These are phyloP conservation scores for Lyophyllum decastes DNA, from an alignment of 768 basidiomycete genomes.

Conservation along the genomic window DNA sequence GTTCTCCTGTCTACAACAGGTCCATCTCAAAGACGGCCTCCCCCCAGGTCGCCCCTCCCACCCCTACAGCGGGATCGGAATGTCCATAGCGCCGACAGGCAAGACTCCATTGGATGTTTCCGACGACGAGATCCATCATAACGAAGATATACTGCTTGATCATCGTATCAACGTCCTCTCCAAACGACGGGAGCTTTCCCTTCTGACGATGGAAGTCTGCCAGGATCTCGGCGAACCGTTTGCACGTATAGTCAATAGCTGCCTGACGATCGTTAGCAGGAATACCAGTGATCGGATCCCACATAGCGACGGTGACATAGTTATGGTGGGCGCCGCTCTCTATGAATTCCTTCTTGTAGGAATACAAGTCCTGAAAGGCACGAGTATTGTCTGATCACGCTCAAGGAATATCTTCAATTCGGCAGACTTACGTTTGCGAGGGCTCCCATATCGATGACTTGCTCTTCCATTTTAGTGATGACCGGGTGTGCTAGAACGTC, in stretches of 20 bases:
- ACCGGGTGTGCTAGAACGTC: not conserved
- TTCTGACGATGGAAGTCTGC: not conserved
- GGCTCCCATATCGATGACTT: not conserved
- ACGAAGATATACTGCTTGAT: not conserved
- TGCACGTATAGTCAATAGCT: constrained; percentile 5
- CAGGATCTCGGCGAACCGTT: constrained; percentile 1
- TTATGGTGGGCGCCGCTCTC: constrained; percentile 13
- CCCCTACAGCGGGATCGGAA: not conserved
- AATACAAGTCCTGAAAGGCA: constrained; percentile 7
- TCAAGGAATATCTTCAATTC: not conserved
- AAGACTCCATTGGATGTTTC: constrained; percentile 11
- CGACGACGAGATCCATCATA: constrained; percentile 8
- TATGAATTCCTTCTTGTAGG: constrained; percentile 9
- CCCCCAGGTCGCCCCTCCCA: not conserved
- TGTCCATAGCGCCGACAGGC: constrained; percentile 4
- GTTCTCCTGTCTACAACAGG: not conserved
- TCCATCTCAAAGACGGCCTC: constrained; percentile 9
- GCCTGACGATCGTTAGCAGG: constrained; percentile 1
- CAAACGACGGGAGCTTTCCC: constrained; percentile 2
- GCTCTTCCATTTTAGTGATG: constrained; percentile 3
- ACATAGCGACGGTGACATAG: constrained; percentile 6
- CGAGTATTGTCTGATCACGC: not conserved
- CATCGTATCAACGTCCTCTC: not conserved
- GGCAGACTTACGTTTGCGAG: not conserved
- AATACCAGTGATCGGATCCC: not conserved